Percentiles rank a stretch among this genome's conserved stretches.
Conservation (phyloP, 2,329 filamentous ascomycete genomes). For the Colletotrichum higginsianum region DNA sequence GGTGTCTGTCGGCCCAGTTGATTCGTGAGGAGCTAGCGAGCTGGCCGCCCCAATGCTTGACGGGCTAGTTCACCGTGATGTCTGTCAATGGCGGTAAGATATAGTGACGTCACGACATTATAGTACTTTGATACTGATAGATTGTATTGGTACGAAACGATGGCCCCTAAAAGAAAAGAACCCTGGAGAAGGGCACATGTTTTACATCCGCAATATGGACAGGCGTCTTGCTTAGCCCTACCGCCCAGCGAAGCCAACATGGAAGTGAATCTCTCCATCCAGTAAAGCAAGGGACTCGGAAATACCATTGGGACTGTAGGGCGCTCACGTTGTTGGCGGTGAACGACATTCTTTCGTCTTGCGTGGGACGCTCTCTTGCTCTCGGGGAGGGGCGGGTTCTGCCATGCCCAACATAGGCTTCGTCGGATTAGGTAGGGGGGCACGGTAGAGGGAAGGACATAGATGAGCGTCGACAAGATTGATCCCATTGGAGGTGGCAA, state of each 20-base stretch:
- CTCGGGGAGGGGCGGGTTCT: too few relatives aligned
- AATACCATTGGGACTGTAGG: too few relatives aligned
- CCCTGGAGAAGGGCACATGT: too few relatives aligned
- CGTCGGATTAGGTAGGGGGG: too few relatives aligned
- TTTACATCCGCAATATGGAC: too few relatives aligned
- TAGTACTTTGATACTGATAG: not conserved
- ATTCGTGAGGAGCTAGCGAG: conserved; percentile 5
- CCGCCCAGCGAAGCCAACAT: not conserved
- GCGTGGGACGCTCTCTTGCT: too few relatives aligned
- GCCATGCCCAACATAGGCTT: too few relatives aligned
- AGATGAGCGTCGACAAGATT: too few relatives aligned
- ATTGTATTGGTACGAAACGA: not conserved
- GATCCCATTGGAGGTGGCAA: too few relatives aligned
- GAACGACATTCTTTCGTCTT: too few relatives aligned
- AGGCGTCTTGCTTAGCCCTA: not conserved
- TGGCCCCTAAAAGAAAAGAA: not conserved
- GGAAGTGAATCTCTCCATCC: not conserved
- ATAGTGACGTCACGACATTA: not conserved
- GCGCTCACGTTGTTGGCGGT: too few relatives aligned
- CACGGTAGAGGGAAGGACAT: too few relatives aligned
- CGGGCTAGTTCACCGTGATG: not conserved
- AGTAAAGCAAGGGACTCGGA: not conserved
- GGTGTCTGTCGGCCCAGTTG: conserved; percentile 70
- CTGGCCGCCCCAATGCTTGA: not conserved
- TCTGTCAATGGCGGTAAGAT: not conserved